Evolutionary conservation across 495 filamentous ascomycete genomes (phyloP).

Genomic region (Elasticomyces elasticus): DNA sequence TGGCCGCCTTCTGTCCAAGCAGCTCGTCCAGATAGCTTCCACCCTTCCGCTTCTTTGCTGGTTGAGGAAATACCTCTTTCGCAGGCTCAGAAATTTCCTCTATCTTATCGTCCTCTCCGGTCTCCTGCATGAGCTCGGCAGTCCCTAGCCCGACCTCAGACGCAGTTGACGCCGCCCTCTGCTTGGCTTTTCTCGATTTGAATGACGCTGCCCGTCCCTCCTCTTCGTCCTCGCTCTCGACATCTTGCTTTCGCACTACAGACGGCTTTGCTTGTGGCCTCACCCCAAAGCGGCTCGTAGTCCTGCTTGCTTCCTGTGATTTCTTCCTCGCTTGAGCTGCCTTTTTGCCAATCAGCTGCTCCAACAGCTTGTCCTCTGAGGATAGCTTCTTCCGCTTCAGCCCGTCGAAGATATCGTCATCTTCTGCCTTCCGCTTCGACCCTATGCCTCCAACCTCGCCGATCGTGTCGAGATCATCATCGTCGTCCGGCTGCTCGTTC

Average conservation of each 20-base stretch:
- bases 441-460: slow-evolving; percentile 30
- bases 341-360: slow-evolving; percentile 38
- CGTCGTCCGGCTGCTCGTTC: slow-evolving; percentile 28
- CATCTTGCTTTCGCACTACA: neutral
- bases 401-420: slow-evolving; percentile 34
- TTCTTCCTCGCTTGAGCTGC: slow-evolving; percentile 22
- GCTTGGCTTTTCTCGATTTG: slow-evolving; percentile 24
- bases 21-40: slow-evolving; percentile 32
- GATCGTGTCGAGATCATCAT: slow-evolving; percentile 34
- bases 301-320: slow-evolving; percentile 5
- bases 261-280: neutral
- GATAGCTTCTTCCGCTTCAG: slow-evolving; percentile 31
- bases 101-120: neutral
- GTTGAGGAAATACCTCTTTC: neutral
- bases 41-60: slow-evolving; percentile 19
- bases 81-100: neutral
- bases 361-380: slow-evolving; percentile 33
- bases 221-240: slow-evolving; percentile 26
- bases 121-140: neutral
- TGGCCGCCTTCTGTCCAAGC: slow-evolving; percentile 32
- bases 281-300: slow-evolving; percentile 25
- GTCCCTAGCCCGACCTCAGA: neutral
- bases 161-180: neutral
- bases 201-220: slow-evolving; percentile 27
- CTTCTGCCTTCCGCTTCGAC: slow-evolving; percentile 27